phyloP scores from a whole-genome alignment of 2,329 filamentous ascomycete genomes.

The Sporothrix protearum region DNA sequence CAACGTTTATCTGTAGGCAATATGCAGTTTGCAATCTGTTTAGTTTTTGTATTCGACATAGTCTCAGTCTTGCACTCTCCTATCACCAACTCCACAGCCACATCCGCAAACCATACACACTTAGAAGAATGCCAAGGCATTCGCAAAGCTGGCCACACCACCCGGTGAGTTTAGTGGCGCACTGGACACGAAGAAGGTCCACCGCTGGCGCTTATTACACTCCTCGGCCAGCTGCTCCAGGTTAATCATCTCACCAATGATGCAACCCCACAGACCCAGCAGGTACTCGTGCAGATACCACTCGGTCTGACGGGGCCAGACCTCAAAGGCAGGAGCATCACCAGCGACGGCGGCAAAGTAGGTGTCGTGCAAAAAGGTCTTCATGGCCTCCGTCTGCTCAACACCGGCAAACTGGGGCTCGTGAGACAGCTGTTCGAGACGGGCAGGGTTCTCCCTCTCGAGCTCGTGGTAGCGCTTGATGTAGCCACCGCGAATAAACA shows the following conservation, averaged over 20 bases:
- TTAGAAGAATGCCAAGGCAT: conserved; percentile 19
- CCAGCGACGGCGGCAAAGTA: conserved; percentile 64
- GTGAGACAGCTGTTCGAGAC: conserved; percentile 36
- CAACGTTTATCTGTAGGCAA: conserved; percentile 32
- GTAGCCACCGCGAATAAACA: conserved; percentile 62
- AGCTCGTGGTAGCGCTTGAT: conserved; percentile 55
- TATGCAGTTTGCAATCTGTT: neutral
- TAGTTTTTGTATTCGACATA: neutral
- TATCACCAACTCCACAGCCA: neutral
- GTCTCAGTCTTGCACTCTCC: neutral
- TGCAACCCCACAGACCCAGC: conserved; percentile 50
- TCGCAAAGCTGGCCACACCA: conserved; percentile 21
- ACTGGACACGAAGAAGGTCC: conserved; percentile 21
- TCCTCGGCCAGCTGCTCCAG: conserved; percentile 39
- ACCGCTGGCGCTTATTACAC: conserved; percentile 21
- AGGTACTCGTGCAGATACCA: conserved; percentile 48
- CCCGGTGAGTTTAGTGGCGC: conserved; percentile 22
- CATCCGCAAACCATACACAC: too few species aligned
- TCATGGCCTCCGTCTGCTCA: conserved; percentile 49
- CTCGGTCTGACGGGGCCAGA: conserved; percentile 2
- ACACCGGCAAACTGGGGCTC: conserved; percentile 35
- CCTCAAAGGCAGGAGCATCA: conserved; percentile 62
- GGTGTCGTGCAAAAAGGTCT: conserved; percentile 65
- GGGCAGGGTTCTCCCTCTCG: conserved; percentile 30
- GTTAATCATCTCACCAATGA: conserved; percentile 55